Base-by-base conservation (phyloP, 2,329 filamentous ascomycete species). In the Myriosclerotinia scirpicola region DNA sequence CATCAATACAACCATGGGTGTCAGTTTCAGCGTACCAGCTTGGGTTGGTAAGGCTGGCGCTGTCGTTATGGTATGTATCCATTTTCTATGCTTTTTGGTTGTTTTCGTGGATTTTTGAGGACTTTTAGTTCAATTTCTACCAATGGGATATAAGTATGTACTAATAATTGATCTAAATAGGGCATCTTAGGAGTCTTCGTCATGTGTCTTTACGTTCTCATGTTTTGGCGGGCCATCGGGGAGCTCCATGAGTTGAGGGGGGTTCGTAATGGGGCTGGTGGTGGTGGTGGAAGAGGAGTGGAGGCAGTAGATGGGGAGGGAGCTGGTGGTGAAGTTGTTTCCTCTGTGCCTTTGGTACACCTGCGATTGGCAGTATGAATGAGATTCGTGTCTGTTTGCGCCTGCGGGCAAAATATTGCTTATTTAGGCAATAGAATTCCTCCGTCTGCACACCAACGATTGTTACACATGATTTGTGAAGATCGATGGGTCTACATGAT, bases 21-120 rank as follows among this genome's bases (percentile, higher is more conserved):
- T 26, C 9, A n/a, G 34, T 1, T 14, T 20, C 0, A 20, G 15
- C 5, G 1, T 1, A n/a, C 26, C 30, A 1, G 0, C 3, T 4
- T 46, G 40, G 17, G 22, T 20, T 42, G 5, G 11, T 58, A 2
- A 9, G 5, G 15, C 8, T 30, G 22, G 6, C n/a, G 9, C 5
- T 20, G 9, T 8, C 8, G 9, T 3, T 34, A 7, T 42, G 7
- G 55, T 58, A 58, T n/a, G 40, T 34, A 12, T 14, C 44, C 30
- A 34, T 34, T 34, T 34, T 6, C 30, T 34, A 34, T 34, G 30
- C 30, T 34, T 34, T 6, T 34, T 34, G 5, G 30, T 34, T 46
- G 12, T 58, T 34, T 17, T 34, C 26, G 20, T n/a, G 14, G 7
- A 5, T 4, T 46, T n/a, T 46, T 5, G 9, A 15, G 11, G 26